These are phyloP conservation scores for Alternaria sp. DNA, from an alignment of 2,329 filamentous ascomycete species.

Conservation along the genomic window DNA sequence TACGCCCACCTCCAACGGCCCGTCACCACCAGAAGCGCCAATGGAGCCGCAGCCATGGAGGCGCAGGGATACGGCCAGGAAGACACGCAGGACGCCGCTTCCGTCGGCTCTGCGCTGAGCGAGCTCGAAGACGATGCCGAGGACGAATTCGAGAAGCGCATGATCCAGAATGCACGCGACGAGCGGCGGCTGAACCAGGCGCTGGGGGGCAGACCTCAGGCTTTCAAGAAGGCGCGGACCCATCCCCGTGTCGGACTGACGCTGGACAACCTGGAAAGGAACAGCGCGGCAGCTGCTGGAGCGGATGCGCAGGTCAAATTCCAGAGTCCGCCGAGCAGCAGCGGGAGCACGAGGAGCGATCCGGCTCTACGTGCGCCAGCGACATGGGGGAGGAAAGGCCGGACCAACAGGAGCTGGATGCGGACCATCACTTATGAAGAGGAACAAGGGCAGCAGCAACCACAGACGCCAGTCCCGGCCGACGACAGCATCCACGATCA, in stretches of 20 bases:
- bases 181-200: constrained; percentile 51
- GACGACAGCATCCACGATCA: constrained; percentile 27
- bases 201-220: constrained; percentile 40
- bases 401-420: constrained; percentile 54
- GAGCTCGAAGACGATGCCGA: constrained; percentile 52
- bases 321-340: constrained; percentile 48
- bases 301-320: constrained; percentile 28
- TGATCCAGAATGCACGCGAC: constrained; percentile 57
- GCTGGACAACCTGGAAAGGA: constrained; percentile 55
- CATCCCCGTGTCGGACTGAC: constrained; percentile 52
- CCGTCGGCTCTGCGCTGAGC: constrained; percentile 46
- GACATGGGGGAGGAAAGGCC: constrained; percentile 59
- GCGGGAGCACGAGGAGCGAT: constrained; percentile 48
- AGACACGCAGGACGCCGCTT: constrained; percentile 30
- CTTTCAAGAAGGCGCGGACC: constrained; percentile 56
- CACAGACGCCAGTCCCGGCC: constrained; percentile 20
- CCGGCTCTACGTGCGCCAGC: constrained; percentile 56
- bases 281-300: constrained; percentile 28
- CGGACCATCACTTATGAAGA: constrained; percentile 47
- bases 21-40: constrained; percentile 22
- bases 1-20: constrained; percentile 29
- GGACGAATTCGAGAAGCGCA: constrained; percentile 56
- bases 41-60: constrained; percentile 34
- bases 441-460: constrained; percentile 22
- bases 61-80: constrained; percentile 29